A percentile compares a stretch with the other conserved stretches of the same genome.
phyloP scores from a whole-genome alignment of 768 basidiomycete species.

The Russula brevipes region DNA sequence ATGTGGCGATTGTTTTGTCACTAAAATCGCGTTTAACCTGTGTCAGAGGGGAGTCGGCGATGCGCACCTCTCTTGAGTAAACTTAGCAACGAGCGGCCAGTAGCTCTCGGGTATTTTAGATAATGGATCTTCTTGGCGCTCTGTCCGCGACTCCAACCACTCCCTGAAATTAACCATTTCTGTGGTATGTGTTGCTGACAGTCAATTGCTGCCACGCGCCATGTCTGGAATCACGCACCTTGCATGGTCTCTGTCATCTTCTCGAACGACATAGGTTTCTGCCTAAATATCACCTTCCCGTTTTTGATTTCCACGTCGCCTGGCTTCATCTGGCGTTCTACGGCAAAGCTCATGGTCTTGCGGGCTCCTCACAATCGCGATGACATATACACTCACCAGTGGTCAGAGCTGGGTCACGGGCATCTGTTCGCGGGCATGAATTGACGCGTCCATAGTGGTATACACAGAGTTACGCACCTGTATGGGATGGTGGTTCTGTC shows the following conservation, averaged over 20 bases:
- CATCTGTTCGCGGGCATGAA: neutral
- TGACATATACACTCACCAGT: constrained; percentile 6
- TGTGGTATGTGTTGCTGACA: constrained; percentile 28
- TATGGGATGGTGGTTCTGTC: constrained; percentile 1
- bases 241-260: constrained; percentile 78
- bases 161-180: constrained; percentile 75
- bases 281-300: constrained; percentile 70
- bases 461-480: neutral
- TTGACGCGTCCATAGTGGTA: neutral
- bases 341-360: constrained; percentile 27
- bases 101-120: constrained; percentile 60
- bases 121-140: constrained; percentile 47
- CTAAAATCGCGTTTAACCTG: constrained; percentile 37
- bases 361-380: neutral
- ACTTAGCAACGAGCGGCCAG: constrained; percentile 69
- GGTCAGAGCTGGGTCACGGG: neutral
- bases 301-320: constrained; percentile 63
- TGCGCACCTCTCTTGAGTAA: constrained; percentile 78
- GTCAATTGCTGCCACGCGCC: neutral
- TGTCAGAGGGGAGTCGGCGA: neutral
- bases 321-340: constrained; percentile 39
- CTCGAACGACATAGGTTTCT: constrained; percentile 69
- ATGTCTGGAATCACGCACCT: constrained; percentile 41
- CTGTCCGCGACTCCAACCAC: constrained; percentile 55
- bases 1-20: constrained; percentile 59